Evolutionary conservation across 1,284 basidiomycete species (phyloP), one percentile per base, ranked within the genome.

Genomic region (Prillingera fragicola): DNA sequence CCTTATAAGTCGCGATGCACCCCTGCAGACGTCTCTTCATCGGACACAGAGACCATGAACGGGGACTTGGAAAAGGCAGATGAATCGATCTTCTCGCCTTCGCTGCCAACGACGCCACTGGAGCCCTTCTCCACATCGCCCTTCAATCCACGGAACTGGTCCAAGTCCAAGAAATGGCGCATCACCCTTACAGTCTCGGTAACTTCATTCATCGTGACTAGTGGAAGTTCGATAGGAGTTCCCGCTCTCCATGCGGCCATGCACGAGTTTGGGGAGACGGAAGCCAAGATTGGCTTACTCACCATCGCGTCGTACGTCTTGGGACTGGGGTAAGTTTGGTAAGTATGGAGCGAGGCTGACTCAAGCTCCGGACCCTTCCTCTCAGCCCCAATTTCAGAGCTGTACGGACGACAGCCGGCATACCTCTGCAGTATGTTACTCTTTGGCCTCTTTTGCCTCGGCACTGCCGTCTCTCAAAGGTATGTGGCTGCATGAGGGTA

Each of bases 311-410:
- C 59, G 9, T 69, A 67, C 40, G 64, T 69, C 3, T 34, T 65
- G 32, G 67, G 67, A 9, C 38, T 68, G 15, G 67, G 67, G 63
- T 65, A 35, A 52, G 61, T 51, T 5, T 5, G 6, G n/a, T n/a
- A 7, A 56, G 8, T 15, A 17, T 33, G 5, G 24, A 3, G 27
- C 17, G 33, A n/a, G 18, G 22, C 18, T 14, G 4, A 21, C 22
- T 9, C 13, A 33, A 63, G 63, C 8, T 36, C 48, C 14, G 73
- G 73, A 0, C 73, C 73, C 0, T 74, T 74, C 52, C 38, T 73
- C 12, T 69, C 74, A 34, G 69, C 73, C 0, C 73, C 73, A 0
- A 63, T 72, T 12, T 62, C 59, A 5, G 73, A 74, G 56, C 61
- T 73, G 15, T 70, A 67, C 22, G 73, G 73, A 10, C 48, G 73